A percentile compares a stretch with the other conserved stretches of the same genome.
Conservation (phyloP, 2,329 filamentous ascomycete species). For the Fonsecaea monophora region DNA sequence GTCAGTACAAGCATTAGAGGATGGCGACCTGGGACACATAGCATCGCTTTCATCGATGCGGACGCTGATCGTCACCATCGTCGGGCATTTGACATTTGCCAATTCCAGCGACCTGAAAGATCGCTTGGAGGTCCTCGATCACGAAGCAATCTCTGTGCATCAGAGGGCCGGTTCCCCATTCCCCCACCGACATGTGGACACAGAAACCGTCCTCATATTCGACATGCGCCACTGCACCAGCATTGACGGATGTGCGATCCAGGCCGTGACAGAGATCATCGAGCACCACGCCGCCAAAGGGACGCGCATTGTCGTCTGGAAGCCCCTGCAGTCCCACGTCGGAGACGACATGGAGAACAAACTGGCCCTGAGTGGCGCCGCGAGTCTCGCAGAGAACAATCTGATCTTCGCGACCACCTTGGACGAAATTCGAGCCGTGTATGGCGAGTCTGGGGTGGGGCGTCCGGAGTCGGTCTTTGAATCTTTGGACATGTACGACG, state of each 20-base stretch:
- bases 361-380: not conserved
- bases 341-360: constrained; percentile 2
- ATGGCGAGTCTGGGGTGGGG: not conserved
- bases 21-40: constrained; percentile 12
- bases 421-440: constrained; percentile 1
- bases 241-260: constrained; percentile 17
- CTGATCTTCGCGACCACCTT: constrained; percentile 8
- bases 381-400: not conserved
- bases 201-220: constrained; percentile 9
- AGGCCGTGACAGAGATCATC: constrained; percentile 15
- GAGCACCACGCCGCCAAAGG: not conserved
- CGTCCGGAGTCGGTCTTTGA: not conserved
- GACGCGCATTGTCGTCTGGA: constrained; percentile 12
- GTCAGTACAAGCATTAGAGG: not conserved
- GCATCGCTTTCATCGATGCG: constrained; percentile 10
- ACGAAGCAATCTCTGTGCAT: not conserved
- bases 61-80: constrained; percentile 8
- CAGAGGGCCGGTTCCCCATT: no score
- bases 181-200: not conserved
- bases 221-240: constrained; percentile 15
- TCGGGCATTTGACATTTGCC: not conserved
- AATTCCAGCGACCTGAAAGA: constrained; percentile 8
- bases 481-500: not conserved
- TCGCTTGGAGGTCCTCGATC: constrained; percentile 6
- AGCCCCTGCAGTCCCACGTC: constrained; percentile 4